Base-by-base conservation (phyloP, 2,329 filamentous ascomycete genomes). In the Cucurbitaria berberidis region DNA sequence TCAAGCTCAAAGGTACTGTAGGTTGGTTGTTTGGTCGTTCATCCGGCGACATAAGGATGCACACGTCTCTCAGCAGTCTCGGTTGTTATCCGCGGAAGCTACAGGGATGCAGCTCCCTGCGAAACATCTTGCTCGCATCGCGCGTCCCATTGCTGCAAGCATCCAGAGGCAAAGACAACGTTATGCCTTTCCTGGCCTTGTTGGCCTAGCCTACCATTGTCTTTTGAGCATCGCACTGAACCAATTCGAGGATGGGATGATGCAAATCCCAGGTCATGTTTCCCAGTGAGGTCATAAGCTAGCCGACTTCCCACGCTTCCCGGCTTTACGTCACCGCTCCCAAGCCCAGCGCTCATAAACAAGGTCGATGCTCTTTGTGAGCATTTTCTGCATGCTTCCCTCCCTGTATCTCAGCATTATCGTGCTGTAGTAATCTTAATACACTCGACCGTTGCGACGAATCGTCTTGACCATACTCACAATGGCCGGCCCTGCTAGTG, bases 401-500 rank as follows among this genome's bases (percentile, higher is more conserved):
- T 22, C 22, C 32, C 9, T 44, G 27, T 52, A 45, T 41, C 38
- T 13, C 43, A 53, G 42, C 34, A 32, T 29, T 49, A 41, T 41
- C 36, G 46, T 53, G 42, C 35, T 47, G 30, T 47, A 16, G 5
- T 58, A 57, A 56, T 58, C 51, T 52, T 53, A 50, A 60, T 11
- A 22, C 15, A 19, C 26, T 46, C 26, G 18, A 13, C n/a, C 27
- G 40, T 44, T 34, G 43, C 35, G 36, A 39, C 30, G 10, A 39
- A 19, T 27, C 19, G 21, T 16, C 15, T 49, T 36, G 42, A 32
- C 32, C n/a, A 24, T 21, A 18, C 5, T 19, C 34, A 46, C 34
- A 41, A 63, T 63, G 60, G 56, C 56, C 19, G 60, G 58, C 48
- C 55, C 56, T 40, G 46, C 60, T 51, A 57, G 60, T 63, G 44